A percentile compares a stretch with the other conserved stretches of the same genome.
phyloP scores from a whole-genome alignment of 768 basidiomycete species.

The Tricholoma sp. region DNA sequence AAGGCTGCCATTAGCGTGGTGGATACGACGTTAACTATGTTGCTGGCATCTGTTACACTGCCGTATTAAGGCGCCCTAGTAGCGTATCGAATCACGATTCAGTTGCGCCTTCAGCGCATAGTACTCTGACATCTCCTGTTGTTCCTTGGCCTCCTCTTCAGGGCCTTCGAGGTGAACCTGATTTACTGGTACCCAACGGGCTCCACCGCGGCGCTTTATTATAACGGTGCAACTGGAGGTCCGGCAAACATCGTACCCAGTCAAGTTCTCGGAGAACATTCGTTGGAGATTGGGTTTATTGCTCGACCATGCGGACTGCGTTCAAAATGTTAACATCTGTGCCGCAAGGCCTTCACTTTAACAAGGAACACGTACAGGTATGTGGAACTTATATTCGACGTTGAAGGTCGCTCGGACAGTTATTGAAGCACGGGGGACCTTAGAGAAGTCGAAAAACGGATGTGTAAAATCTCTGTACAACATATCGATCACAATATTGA shows the following conservation, averaged over 20 bases:
- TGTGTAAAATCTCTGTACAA: neutral
- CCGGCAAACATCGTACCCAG: conserved; percentile 1
- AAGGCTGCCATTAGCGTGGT: too few relatives aligned
- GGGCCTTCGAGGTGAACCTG: conserved; percentile 2
- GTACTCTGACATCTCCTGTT: neutral
- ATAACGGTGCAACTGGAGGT: neutral
- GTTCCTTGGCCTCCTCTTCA: neutral
- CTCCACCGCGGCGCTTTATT: neutral
- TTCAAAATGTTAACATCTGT: neutral
- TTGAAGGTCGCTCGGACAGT: neutral
- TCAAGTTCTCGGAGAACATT: conserved; percentile 1
- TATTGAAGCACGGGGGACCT: conserved; percentile 1
- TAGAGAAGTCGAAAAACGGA: conserved; percentile 1
- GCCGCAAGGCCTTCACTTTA: neutral
- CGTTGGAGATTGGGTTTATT: conserved; percentile 1
- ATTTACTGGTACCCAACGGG: neutral
- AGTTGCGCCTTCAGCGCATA: neutral
- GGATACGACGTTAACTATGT: too few relatives aligned
- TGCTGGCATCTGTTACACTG: too few relatives aligned
- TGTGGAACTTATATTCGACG: neutral
- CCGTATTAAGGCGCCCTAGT: too few relatives aligned
- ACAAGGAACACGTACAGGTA: neutral
- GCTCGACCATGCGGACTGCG: neutral
- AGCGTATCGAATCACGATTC: too few relatives aligned
- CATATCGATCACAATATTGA: neutral